Conservation (phyloP, 2,329 filamentous ascomycete genomes). For the Pezizomycotina sp. region DNA sequence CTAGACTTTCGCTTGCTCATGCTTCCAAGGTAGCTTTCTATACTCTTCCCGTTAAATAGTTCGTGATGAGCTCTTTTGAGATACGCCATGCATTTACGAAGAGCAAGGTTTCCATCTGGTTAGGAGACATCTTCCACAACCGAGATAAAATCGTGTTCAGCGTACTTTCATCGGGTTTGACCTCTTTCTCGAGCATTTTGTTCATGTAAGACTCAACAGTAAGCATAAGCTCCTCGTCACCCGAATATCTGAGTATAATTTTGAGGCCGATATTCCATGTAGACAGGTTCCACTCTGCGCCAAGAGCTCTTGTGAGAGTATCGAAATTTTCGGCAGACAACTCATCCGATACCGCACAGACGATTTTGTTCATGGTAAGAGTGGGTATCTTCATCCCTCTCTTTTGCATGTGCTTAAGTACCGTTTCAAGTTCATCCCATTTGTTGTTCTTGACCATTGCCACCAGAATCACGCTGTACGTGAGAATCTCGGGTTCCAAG, state of each 20-base stretch:
- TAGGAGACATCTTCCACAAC: too few species aligned
- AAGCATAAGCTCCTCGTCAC: conserved; percentile 8
- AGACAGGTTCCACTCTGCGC: conserved; percentile 7
- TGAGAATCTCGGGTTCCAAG: conserved; percentile 18
- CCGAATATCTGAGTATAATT: conserved; percentile 11
- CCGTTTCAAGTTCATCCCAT: conserved; percentile 19
- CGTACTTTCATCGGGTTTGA: conserved; percentile 19
- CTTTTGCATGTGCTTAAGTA: conserved; percentile 20
- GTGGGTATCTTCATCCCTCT: conserved; percentile 18
- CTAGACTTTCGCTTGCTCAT: too few species aligned
- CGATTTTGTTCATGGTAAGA: conserved; percentile 20
- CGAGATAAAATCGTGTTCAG: conserved; percentile 22
- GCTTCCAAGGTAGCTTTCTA: too few species aligned
- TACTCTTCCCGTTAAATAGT: too few species aligned
- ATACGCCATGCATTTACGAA: too few species aligned
- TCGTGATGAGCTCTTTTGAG: too few species aligned
- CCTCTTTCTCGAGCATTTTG: conserved; percentile 18
- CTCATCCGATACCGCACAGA: conserved; percentile 13
- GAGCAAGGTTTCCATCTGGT: too few species aligned
- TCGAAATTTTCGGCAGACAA: conserved; percentile 17
- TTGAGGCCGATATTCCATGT: conserved; percentile 24
- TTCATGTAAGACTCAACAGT: conserved; percentile 16
- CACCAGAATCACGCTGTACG: conserved; percentile 21
- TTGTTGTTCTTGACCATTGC: conserved; percentile 19
- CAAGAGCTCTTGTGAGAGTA: conserved; percentile 9